Percentiles rank a stretch among this genome's conserved stretches.
These are phyloP conservation scores for Darksidea phi DNA, from an alignment of 495 filamentous ascomycete species.

Conservation along the genomic window DNA sequence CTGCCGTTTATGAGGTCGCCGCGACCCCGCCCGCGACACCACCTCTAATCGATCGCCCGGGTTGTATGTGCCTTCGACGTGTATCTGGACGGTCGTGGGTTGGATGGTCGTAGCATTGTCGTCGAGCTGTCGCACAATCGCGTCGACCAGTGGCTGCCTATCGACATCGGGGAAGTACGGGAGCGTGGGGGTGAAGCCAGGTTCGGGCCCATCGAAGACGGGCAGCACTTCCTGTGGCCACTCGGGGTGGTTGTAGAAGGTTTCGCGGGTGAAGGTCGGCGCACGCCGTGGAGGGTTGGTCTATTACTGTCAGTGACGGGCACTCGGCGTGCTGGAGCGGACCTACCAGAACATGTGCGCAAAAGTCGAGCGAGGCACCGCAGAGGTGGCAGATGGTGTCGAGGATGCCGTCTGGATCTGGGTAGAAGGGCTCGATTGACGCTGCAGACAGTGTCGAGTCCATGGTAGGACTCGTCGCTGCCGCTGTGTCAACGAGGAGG, in stretches of 20 bases:
- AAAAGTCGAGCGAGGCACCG: conserved; percentile 8
- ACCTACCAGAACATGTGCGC: conserved; percentile 20
- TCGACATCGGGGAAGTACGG: neutral
- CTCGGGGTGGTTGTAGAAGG: conserved; percentile 25
- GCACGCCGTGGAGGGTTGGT: conserved; percentile 1
- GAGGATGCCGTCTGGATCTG: conserved; percentile 31
- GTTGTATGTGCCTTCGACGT: conserved; percentile 20
- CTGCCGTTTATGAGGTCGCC: conserved; percentile 11
- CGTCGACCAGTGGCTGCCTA: conserved; percentile 11
- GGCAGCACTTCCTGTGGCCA: conserved; percentile 22
- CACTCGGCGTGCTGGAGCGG: neutral
- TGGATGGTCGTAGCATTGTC: conserved; percentile 25
- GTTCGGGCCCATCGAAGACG: neutral
- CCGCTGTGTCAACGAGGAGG: conserved; percentile 16
- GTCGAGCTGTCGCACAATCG: conserved; percentile 7
- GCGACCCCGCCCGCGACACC: neutral
- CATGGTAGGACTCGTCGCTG: conserved; percentile 18
- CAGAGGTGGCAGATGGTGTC: conserved; percentile 24
- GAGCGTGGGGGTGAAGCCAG: neutral
- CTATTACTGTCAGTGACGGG: conserved; percentile 8
- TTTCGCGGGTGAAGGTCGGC: conserved; percentile 13
- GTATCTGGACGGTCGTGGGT: conserved; percentile 12
- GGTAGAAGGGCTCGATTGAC: conserved; percentile 20
- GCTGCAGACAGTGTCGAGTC: conserved; percentile 8
- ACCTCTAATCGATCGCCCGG: conserved; percentile 20